Base-by-base conservation (phyloP, 306 rosid genomes). In the Cicer arietinum region DNA sequence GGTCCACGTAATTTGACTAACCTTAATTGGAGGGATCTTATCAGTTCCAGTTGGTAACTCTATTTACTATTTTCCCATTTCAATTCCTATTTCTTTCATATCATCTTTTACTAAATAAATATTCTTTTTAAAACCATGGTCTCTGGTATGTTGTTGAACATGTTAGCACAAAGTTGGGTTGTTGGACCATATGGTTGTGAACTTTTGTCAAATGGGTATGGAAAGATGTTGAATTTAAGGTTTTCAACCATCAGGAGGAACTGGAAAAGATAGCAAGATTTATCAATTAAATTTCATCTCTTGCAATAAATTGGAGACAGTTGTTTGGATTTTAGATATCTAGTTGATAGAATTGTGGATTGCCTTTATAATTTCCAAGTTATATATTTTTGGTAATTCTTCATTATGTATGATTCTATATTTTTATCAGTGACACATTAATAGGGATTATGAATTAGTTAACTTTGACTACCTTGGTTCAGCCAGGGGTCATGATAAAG, bases 1-100 rank as follows among this genome's bases (percentile, higher is more conserved):
- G 97, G 98, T 8, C 98, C 98, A 78, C 90, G 98, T 25, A 90
- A 91, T 22, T 78, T 91, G 18, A 44, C 84, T 47, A 11, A 90
- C 46, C 96, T 91, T n/a, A 91, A 85, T 80, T 94, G 97, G 97
- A 88, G 85, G 83, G 95, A 94, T 58, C 90, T 91, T 18, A 73
- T 94, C 66, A 82, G 14, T 73, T 94, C 98, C 0, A 91, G 93
- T 54, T 91, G 98, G 98, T 94, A 13, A 86, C 83, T 85, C 18
- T 6, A 6, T 1, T 17, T 6, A 0, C 9, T 89, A 12, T 84
- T 85, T 86, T 52, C 53, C 77, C 87, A 54, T 75, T 63, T 86
- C 80, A 39, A 35, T 62, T 74, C 50, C 7, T 1, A 17, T 53
- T 56, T 56, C 39, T 18, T 56, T 56, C 39, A 20, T 20, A 20